Base-by-base conservation (phyloP, 192 early-diverging fungal genomes). In the Podila epicladia region DNA sequence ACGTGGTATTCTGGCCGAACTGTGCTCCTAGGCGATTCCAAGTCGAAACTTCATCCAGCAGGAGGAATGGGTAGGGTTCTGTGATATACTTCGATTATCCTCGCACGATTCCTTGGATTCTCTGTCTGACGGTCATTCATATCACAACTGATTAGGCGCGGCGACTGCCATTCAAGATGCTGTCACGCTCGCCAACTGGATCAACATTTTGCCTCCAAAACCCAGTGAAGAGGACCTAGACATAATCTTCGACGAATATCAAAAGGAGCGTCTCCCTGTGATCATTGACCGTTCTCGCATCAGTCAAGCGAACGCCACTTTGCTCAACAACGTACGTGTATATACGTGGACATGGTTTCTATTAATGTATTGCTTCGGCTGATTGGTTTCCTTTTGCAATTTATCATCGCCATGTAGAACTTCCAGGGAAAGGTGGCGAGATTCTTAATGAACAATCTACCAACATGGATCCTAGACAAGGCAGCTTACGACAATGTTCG, bases 131-230 rank as follows among this genome's bases (percentile, higher is more conserved):
- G 9, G 8, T n/a, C 49, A n/a, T 53, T 53, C 19, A 9, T n/a
- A 22, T 9, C 50, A 24, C 49, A 53, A 51, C 35, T n/a, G 29
- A 29, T 29, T 29, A 74, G 72, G 66, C 45, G 75, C 64, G 0
- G 59, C 59, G 5, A 71, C 63, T 35, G 75, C 64, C 4, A 71
- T 78, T 49, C 64, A 78, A 28, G 75, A 78, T 28, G 69, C 75
- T 5, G 75, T 71, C 8, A 58, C 71, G 26, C 7, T 78, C 3
- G 69, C 75, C 17, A 78, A 78, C 31, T 66, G 75, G 48, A 58
- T 78, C 35, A 66, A 67, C 17, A 68, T 67, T 9, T 17, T 77
- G 6, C 17, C 1, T n/a, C 13, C 12, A n/a, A 32, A 50, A 5
- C 45, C 60, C 9, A 65, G 62, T 9, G n/a, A 38, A 2, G 28